phyloP scores from a whole-genome alignment of 164 flowering plant genomes.

The Liquidambar formosana region DNA sequence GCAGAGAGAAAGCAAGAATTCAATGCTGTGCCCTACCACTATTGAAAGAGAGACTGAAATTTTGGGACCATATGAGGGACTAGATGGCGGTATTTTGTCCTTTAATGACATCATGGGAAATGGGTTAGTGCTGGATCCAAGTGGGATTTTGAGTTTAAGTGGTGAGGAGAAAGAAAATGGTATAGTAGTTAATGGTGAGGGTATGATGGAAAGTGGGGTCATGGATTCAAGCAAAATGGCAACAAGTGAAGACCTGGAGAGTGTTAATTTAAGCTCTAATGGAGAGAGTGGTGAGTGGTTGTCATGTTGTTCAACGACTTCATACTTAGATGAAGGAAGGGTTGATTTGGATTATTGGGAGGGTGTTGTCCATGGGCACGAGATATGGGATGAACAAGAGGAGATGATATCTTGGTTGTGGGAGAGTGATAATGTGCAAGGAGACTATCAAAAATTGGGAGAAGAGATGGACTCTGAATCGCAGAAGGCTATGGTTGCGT shows the following conservation, averaged over 20 bases:
- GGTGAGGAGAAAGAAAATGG: conserved; percentile 12
- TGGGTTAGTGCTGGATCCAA: conserved; percentile 11
- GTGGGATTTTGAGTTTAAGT: conserved; percentile 1
- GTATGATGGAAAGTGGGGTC: too few relatives aligned
- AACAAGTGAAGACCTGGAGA: background rate
- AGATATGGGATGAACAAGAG: conserved; percentile 24
- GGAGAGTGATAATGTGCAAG: conserved; percentile 25
- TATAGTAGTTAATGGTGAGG: too few relatives aligned
- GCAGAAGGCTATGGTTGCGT: conserved; percentile 27
- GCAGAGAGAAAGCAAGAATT: conserved; percentile 8
- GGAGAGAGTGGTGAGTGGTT: conserved; percentile 11
- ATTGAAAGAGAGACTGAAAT: conserved; percentile 5
- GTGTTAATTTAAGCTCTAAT: conserved; percentile 1
- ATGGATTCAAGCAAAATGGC: too few relatives aligned
- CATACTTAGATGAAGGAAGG: conserved; percentile 15
- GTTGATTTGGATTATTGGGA: conserved; percentile 39
- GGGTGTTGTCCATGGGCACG: conserved; percentile 11
- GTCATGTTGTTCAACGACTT: conserved; percentile 13
- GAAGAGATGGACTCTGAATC: conserved; percentile 6
- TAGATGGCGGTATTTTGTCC: conserved; percentile 10
- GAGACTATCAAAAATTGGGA: background rate
- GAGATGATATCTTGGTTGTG: conserved; percentile 37
- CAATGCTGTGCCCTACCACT: background rate
- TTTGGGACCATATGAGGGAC: conserved; percentile 15
- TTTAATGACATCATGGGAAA: conserved; percentile 20